Conservation (phyloP, 768 basidiomycete genomes). For the Mycena metata region DNA sequence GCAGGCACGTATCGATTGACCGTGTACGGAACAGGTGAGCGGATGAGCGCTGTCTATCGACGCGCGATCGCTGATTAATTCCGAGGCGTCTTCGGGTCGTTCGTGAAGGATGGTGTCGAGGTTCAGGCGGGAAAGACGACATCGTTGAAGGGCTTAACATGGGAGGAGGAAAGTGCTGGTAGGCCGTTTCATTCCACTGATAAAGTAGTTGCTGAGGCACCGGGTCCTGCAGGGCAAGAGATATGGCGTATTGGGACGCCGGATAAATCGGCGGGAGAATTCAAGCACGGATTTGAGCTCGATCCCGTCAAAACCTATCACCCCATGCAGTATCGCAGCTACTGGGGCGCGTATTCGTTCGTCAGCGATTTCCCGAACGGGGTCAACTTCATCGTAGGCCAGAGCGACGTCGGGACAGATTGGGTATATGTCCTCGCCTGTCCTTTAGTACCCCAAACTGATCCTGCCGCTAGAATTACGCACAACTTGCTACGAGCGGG, state of each 20-base stretch:
- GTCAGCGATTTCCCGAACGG: conserved; percentile 19
- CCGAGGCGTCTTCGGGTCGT: conserved; percentile 28
- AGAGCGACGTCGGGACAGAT: conserved; percentile 23
- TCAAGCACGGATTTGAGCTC: conserved; percentile 29
- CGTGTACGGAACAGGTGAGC: conserved; percentile 25
- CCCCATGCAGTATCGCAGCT: conserved; percentile 29
- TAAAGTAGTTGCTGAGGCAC: background rate
- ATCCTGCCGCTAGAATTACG: conserved; percentile 22
- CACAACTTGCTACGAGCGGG: conserved; percentile 21
- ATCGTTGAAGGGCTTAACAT: background rate
- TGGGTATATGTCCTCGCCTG: conserved; percentile 2
- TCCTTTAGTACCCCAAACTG: background rate
- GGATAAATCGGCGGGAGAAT: conserved; percentile 24
- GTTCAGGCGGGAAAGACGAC: conserved; percentile 23
- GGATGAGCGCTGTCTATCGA: background rate
- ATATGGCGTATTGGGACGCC: conserved; percentile 29
- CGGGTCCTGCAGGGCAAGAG: conserved; percentile 9
- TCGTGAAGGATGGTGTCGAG: conserved; percentile 19
- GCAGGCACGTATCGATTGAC: conserved; percentile 21
- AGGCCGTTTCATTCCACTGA: background rate
- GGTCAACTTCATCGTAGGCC: conserved; percentile 25
- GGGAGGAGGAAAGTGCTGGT: conserved; percentile 29
- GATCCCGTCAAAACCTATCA: conserved; percentile 20
- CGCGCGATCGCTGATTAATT: background rate
- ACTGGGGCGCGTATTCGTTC: conserved; percentile 28